Base-by-base conservation (phyloP, 495 filamentous ascomycete genomes). In the Amphirosellinia nigrospora region DNA sequence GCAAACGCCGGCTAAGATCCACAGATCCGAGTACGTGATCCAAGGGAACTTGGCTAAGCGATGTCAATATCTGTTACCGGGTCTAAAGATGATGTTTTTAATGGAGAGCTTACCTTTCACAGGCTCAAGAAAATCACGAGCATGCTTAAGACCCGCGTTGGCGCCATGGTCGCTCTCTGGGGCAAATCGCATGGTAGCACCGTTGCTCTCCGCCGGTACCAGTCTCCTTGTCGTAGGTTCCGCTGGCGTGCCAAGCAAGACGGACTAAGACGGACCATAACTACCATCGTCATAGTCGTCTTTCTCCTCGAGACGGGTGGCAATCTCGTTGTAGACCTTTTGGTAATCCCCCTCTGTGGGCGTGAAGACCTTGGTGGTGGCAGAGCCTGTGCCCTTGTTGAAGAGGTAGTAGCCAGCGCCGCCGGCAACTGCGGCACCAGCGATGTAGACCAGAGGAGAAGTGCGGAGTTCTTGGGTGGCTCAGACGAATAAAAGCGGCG, bases 201-300 rank as follows among this genome's bases (percentile, higher is more conserved):
- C 96, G 80, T 99, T 97, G 83, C 91, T 94, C 70, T n/a, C 96
- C 96, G 75, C 96, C 96, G 48, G 96, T 98, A 73, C 87, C 86
- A 58, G 96, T 97, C 77, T 89, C 89, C 82, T 90, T 91, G 78
- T 98, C 96, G 77, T 93, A 99, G 64, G 93, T 95, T 70, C 92
- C 93, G 69, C 90, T 93, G 76, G 89, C 89, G 83, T 96, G 93
- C 93, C 93, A 96, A 61, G 92, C 93, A 74, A 96, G 87, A 76
- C 93, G 89, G 46, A 97, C 82, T 58, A 97, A 83, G 64, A 97
- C 94, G 38, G 96, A 66, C 93, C 96, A 78, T 97, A 99, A 83
- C 91, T 94, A 73, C 96, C 96, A 81, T 99, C 95, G 79, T 98
- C 96, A 77, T 98, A 98, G 69, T 97, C 93, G 71, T 96, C 93